A percentile compares a stretch with the other conserved stretches of the same genome.
These are phyloP conservation scores for Coelastrella sp. DNA, from an alignment of 139 green algal genomes.

Conservation along the genomic window DNA sequence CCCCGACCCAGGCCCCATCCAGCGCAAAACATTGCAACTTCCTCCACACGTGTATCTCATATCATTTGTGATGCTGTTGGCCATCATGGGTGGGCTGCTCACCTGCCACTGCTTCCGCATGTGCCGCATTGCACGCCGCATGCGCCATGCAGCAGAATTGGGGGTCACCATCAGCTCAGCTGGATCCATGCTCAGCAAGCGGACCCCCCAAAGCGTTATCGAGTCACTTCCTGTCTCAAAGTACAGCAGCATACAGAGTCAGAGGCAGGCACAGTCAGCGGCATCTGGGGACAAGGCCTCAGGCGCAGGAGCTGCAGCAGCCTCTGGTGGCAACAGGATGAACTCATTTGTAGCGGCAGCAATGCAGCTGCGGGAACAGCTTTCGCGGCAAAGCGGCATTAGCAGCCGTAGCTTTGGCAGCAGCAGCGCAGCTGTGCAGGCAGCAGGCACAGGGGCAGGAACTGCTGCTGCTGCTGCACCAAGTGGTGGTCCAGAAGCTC, in stretches of 20 bases:
- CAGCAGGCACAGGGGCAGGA: background rate
- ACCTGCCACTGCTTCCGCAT: constrained; percentile 37
- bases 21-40: constrained; percentile 18
- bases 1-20: background rate
- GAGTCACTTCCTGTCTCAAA: constrained; percentile 29
- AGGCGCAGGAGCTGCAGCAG: background rate
- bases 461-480: background rate
- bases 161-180: background rate
- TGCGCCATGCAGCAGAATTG: constrained; percentile 24
- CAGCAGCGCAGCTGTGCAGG: background rate
- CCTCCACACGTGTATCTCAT: constrained; percentile 41
- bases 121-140: constrained; percentile 34
- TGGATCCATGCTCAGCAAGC: constrained; percentile 24
- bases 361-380: constrained; percentile 30
- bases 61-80: constrained; percentile 39
- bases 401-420: constrained; percentile 16
- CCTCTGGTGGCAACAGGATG: background rate
- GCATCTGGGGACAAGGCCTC: background rate
- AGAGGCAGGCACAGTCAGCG: background rate
- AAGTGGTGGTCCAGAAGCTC: background rate
- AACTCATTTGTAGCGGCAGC: constrained; percentile 5
- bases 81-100: constrained; percentile 30
- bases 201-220: constrained; percentile 23
- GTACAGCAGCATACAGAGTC: background rate
- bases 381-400: background rate